phyloP scores from a whole-genome alignment of 768 basidiomycete species.

The Russula olivacea region DNA sequence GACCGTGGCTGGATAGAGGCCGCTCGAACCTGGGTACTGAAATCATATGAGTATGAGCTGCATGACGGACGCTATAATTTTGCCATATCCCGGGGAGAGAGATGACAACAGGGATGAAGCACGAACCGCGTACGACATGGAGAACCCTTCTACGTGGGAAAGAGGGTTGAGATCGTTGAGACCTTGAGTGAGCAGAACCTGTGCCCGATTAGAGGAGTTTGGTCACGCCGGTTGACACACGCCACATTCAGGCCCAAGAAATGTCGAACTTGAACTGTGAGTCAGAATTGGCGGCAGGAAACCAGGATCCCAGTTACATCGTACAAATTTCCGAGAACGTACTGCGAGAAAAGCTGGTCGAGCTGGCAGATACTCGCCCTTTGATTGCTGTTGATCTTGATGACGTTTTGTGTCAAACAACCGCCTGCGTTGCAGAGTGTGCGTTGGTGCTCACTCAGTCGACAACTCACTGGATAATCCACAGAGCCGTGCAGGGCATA shows the following conservation, averaged over 20 bases:
- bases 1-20: constrained; percentile 48
- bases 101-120: background rate
- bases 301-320: background rate
- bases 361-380: background rate
- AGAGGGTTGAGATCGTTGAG: background rate
- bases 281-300: background rate
- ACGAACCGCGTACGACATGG: constrained; percentile 13
- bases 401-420: constrained; percentile 22
- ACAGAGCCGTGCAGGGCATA: constrained; percentile 17
- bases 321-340: constrained; percentile 6
- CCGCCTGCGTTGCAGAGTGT: constrained; percentile 20
- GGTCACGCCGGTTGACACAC: background rate
- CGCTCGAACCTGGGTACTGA: background rate
- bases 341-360: background rate
- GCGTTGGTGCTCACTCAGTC: constrained; percentile 1
- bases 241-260: background rate
- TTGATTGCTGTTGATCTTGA: constrained; percentile 22
- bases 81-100: background rate
- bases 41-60: background rate
- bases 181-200: no score
- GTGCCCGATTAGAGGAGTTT: no score
- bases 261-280: background rate
- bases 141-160: background rate
- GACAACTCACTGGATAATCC: background rate
- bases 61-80: background rate